Conservation (phyloP, 2,329 filamentous ascomycete genomes). For the Mycosphaerella sp. region DNA sequence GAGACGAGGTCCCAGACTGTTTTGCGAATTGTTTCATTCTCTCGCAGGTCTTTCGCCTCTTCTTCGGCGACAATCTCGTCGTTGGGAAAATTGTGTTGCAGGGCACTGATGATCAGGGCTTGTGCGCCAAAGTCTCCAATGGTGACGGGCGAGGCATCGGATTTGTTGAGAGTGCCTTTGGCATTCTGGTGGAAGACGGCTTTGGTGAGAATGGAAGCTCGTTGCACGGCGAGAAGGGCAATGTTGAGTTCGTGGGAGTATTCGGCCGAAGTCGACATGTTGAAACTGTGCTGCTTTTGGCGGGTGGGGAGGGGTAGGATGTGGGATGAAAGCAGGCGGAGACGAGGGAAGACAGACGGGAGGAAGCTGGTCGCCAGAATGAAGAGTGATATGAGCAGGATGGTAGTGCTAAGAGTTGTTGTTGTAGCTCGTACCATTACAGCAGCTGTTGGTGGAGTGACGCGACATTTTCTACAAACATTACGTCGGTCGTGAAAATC, state of each 20-base stretch:
- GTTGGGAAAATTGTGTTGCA: constrained; percentile 68
- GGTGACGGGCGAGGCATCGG: constrained; percentile 84
- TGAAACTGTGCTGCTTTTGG: constrained; percentile 14
- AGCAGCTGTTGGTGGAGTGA: background rate
- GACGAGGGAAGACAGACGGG: constrained; percentile 38
- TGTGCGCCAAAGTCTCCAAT: constrained; percentile 98
- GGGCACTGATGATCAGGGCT: constrained; percentile 59
- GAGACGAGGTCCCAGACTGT: constrained; percentile 82
- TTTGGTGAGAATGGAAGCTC: constrained; percentile 69
- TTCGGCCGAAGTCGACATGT: constrained; percentile 38
- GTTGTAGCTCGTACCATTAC: background rate
- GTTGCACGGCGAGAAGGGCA: constrained; percentile 82
- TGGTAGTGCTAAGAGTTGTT: background rate
- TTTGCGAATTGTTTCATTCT: constrained; percentile 61
- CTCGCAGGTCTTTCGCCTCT: constrained; percentile 72
- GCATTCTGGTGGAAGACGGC: constrained; percentile 78
- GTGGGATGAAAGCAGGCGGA: constrained; percentile 36
- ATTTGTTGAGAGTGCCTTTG: constrained; percentile 90
- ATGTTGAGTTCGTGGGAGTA: constrained; percentile 76
- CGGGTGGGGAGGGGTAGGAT: constrained; percentile 12
- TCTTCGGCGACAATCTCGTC: constrained; percentile 95
- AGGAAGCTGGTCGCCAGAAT: constrained; percentile 41
- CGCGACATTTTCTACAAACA: no score
- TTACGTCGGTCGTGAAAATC: no score
- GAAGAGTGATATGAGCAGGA: constrained; percentile 23